Evolutionary conservation across 169 alveolate genomes (phyloP).

Genomic region (Plasmodium vinckei): DNA sequence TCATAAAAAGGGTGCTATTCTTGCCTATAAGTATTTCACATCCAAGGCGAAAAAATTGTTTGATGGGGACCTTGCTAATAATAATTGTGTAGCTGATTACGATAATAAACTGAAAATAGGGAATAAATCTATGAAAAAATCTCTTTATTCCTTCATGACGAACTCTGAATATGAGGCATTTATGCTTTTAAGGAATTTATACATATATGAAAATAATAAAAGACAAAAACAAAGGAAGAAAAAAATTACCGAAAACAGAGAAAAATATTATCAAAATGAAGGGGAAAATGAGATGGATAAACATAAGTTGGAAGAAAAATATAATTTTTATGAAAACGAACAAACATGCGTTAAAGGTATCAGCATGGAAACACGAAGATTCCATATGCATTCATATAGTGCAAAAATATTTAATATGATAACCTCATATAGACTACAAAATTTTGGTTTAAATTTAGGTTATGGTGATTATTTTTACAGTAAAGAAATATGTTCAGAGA

Average conservation of each 20-base stretch:
- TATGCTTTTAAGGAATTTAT: slow-evolving; percentile 65
- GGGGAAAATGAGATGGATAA: not conserved
- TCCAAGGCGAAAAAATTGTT: slow-evolving; percentile 39
- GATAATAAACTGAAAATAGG: not conserved
- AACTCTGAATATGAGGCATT: slow-evolving; percentile 76
- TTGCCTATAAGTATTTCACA: slow-evolving; percentile 62
- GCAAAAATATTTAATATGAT: slow-evolving; percentile 72
- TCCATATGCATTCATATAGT: slow-evolving; percentile 76
- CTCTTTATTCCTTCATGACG: slow-evolving; percentile 62
- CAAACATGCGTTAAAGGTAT: slow-evolving; percentile 62
- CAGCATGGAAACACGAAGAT: slow-evolving; percentile 74
- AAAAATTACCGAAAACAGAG: not conserved
- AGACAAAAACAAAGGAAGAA: not conserved
- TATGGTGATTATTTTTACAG: slow-evolving; percentile 61
- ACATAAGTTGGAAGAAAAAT: not conserved
- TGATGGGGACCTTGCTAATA: not conserved
- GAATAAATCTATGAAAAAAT: slow-evolving; percentile 2
- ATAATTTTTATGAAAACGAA: slow-evolving; percentile 68
- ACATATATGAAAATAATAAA: slow-evolving; percentile 40
- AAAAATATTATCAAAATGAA: not conserved
- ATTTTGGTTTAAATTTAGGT: slow-evolving; percentile 34
- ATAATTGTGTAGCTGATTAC: slow-evolving; percentile 1
- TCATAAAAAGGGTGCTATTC: slow-evolving; percentile 54
- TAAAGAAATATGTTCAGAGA: slow-evolving; percentile 35
- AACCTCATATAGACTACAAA: slow-evolving; percentile 71